These are phyloP conservation scores for Aquilaria agallochum DNA, from an alignment of 441 rosid species.

Conservation along the genomic window DNA sequence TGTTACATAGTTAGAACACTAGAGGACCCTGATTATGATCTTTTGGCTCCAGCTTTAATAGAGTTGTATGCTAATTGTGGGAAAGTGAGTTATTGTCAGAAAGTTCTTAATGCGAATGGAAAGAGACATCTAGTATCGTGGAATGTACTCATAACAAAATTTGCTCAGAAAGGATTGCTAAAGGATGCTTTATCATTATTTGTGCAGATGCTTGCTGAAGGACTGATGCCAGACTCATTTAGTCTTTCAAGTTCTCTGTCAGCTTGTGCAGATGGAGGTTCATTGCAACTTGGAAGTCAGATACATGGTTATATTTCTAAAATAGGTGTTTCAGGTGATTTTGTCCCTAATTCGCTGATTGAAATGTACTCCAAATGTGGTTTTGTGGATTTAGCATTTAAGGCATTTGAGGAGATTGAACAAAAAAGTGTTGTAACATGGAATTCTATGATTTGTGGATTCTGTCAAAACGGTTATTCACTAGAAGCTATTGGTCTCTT, in stretches of 20 bases:
- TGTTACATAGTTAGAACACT: constrained; percentile 48
- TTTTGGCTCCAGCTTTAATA: constrained; percentile 52
- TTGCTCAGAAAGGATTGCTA: constrained; percentile 45
- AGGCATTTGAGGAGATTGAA: constrained; percentile 38
- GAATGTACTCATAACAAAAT: constrained; percentile 67
- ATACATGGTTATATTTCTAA: constrained; percentile 58
- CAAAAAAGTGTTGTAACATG: constrained; percentile 54
- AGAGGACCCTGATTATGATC: constrained; percentile 34
- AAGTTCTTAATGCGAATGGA: constrained; percentile 36
- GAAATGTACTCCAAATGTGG: constrained; percentile 80
- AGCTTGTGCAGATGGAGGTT: constrained; percentile 51
- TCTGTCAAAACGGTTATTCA: constrained; percentile 65
- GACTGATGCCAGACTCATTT: constrained; percentile 58
- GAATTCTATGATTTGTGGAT: constrained; percentile 79
- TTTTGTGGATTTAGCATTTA: constrained; percentile 42
- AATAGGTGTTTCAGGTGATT: constrained; percentile 41
- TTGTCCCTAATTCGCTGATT: constrained; percentile 57
- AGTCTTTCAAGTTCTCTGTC: constrained; percentile 66
- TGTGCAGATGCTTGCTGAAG: constrained; percentile 46
- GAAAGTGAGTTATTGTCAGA: constrained; percentile 37
- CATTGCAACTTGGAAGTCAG: constrained; percentile 51
- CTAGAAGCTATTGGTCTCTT: constrained; percentile 58
- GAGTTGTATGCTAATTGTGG: constrained; percentile 62
- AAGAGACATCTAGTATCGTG: constrained; percentile 51
- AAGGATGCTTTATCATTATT: constrained; percentile 45